A percentile compares a stretch with the other conserved stretches of the same genome.
Conservation (phyloP, 2,329 filamentous ascomycete species). For the Apiospora malaysiana region DNA sequence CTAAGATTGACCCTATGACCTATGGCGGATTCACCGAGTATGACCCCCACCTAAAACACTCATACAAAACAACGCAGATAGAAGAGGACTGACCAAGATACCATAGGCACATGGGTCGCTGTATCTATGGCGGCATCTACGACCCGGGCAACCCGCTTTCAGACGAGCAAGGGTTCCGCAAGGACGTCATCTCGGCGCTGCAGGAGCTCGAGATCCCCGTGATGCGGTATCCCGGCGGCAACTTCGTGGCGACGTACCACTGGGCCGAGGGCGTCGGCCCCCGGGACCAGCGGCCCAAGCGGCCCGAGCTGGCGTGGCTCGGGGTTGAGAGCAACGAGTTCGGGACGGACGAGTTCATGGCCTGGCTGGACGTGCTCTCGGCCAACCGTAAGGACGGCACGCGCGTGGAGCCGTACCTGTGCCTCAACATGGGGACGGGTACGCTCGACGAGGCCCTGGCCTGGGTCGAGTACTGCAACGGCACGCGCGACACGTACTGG, state of each 20-base stretch:
- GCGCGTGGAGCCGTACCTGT: constrained; percentile 78
- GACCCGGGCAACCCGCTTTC: constrained; percentile 77
- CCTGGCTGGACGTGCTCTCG: constrained; percentile 75
- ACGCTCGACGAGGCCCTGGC: constrained; percentile 63
- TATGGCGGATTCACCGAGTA: constrained; percentile 88
- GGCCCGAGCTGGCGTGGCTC: constrained; percentile 81
- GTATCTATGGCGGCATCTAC: constrained; percentile 87
- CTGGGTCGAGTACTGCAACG: constrained; percentile 90
- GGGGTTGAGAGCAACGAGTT: constrained; percentile 79
- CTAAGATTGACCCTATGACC: constrained; percentile 79
- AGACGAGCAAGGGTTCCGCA: constrained; percentile 77
- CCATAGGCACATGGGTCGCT: constrained; percentile 81
- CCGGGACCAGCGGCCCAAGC: constrained; percentile 66
- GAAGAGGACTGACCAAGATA: background rate
- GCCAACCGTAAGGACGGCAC: constrained; percentile 56
- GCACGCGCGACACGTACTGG: constrained; percentile 77
- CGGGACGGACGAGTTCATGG: constrained; percentile 86
- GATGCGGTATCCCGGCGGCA: constrained; percentile 81
- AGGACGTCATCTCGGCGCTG: constrained; percentile 76
- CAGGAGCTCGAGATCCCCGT: constrained; percentile 78
- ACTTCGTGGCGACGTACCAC: constrained; percentile 85
- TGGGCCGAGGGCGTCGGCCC: constrained; percentile 85
- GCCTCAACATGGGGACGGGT: constrained; percentile 82
- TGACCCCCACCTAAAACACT: background rate
- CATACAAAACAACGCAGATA: constrained; percentile 16